These are phyloP conservation scores for Hordeum marinum DNA, from an alignment of 176 grass and related monocot genomes.

Conservation along the genomic window DNA sequence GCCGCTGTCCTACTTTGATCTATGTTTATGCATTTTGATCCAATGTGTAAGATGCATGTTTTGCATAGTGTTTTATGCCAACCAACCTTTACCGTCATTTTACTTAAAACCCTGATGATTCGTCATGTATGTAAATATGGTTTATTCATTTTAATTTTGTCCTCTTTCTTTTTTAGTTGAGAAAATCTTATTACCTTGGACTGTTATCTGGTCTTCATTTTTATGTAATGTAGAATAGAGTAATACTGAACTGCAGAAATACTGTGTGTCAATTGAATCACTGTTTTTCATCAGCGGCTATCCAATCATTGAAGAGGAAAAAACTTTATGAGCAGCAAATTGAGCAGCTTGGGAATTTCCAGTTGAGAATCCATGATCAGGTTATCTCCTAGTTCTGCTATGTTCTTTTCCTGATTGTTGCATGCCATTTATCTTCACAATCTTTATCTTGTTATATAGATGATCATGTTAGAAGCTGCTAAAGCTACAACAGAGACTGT, in stretches of 20 bases:
- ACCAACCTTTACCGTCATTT: background rate
- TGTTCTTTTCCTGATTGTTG: background rate
- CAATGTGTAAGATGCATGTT: background rate
- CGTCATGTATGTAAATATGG: background rate
- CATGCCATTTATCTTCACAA: background rate
- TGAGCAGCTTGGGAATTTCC: conserved; percentile 79
- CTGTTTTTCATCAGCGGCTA: conserved; percentile 46
- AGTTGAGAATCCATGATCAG: conserved; percentile 84
- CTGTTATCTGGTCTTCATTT: background rate
- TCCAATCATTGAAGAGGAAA: conserved; percentile 75
- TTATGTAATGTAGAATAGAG: background rate
- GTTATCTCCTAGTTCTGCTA: conserved; percentile 14
- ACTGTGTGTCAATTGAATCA: background rate
- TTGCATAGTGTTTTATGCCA: background rate
- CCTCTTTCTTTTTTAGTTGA: background rate
- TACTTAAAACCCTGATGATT: background rate
- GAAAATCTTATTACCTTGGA: background rate
- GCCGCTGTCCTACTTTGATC: background rate
- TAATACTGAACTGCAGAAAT: background rate
- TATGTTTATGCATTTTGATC: background rate
- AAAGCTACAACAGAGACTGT: conserved; percentile 85
- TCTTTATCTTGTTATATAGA: conserved; percentile 29
- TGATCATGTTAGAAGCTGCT: conserved; percentile 75
- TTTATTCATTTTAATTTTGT: background rate
- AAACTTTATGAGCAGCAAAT: conserved; percentile 81